Evolutionary conservation across 345 rosid species (phyloP), one percentile per base, ranked within the genome.

Genomic region (Schrenkiella parvula): DNA sequence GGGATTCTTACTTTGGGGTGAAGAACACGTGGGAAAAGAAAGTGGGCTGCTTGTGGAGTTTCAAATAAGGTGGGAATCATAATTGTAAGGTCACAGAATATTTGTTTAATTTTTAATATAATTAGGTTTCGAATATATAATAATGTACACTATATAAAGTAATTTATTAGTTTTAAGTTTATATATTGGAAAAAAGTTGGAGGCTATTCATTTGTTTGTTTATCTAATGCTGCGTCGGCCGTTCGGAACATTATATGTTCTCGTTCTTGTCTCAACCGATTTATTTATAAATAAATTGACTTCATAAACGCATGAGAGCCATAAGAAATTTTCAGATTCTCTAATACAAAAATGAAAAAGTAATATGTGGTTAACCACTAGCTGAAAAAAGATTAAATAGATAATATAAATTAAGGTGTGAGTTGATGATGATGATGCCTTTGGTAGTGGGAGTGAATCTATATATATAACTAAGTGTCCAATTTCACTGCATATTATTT

Each of bases 191-290:
- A 13, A 42, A 35, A 25, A 28, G 53, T n/a, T n/a, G 52, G 65
- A 35, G 75, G 62, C 46, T 55, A 62, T 70, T 76, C 67, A 47
- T 76, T 76, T 70, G 71, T 70, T 70, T 64, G 46, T 70, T 70
- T 70, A 63, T 29, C 71, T 47, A 48, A 54, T 62, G 52, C n/a
- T 50, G 21, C 65, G 56, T 34, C 53, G 78, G 62, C 73, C 38
- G 60, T 51, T 11, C 41, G 55, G 29, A 63, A 19, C 65, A 63
- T 12, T 63, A 7, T 54, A 50, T 55, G 35, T 41, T 59, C 5
- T 12, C 10, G 15, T 29, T 60, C 29, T 60, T 60, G 50, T 52
- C 56, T 60, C 37, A 51, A 23, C 48, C 6, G n/a, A 12, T 32
- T 14, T 51, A 50, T 60, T 18, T 37, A 1, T 38, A 14, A 35